Evolutionary conservation across 306 rosid genomes (phyloP).

Genomic region (Vicia faba): DNA sequence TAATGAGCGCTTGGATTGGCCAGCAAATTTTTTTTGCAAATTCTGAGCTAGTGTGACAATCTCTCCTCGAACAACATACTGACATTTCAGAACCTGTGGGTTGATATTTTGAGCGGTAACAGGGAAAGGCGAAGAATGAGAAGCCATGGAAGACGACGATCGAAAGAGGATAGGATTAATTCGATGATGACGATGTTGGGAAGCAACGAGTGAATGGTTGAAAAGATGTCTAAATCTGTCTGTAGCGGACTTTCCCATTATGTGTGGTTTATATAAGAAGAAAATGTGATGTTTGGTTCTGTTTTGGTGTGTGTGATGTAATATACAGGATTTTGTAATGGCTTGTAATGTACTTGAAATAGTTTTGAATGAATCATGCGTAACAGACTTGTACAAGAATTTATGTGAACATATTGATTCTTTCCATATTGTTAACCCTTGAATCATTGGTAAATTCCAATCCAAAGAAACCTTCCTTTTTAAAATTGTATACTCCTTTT

Average conservation of each 20-base stretch:
- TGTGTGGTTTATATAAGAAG: neutral
- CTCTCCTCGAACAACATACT: constrained; percentile 97
- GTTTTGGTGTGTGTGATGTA: neutral
- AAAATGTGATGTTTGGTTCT: neutral
- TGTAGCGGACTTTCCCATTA: constrained; percentile 77
- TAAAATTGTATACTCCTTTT: too few species aligned
- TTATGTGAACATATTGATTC: too few species aligned
- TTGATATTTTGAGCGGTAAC: constrained; percentile 62
- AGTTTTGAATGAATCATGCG: too few species aligned
- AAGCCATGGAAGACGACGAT: constrained; percentile 42
- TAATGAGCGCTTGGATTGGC: constrained; percentile 74
- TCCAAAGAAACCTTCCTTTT: too few species aligned
- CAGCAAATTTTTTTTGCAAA: constrained; percentile 66
- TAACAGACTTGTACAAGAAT: too few species aligned
- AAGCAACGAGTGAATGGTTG: constrained; percentile 39
- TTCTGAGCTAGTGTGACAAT: constrained; percentile 89
- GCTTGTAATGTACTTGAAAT: too few species aligned
- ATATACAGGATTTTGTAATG: too few species aligned
- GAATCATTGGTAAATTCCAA: too few species aligned
- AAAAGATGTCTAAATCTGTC: constrained; percentile 44
- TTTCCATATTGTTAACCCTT: too few species aligned
- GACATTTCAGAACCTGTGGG: constrained; percentile 86
- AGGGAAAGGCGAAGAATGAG: constrained; percentile 45
- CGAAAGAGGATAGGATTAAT: constrained; percentile 28
- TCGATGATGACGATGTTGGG: neutral